Conservation (phyloP, 441 rosid species). For the Syzygium syzygioides region DNA sequence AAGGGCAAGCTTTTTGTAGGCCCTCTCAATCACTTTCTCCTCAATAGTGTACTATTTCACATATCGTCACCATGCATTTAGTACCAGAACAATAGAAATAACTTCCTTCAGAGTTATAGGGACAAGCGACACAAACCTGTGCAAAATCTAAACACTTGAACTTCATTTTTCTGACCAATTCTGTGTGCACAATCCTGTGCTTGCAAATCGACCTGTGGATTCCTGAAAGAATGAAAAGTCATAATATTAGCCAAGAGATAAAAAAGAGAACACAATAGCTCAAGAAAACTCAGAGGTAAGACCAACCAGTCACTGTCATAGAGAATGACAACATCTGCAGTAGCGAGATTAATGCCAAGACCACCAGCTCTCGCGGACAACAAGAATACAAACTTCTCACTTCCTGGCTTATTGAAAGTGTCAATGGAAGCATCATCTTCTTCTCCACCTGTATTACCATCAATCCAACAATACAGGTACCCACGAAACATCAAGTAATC, state of each 20-base stretch:
- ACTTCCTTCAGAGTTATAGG: constrained; percentile 4
- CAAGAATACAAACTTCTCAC: constrained; percentile 97
- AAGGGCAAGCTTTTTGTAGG: constrained; percentile 97
- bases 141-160: constrained; percentile 97
- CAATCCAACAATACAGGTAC: constrained; percentile 92
- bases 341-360: constrained; percentile 99
- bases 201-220: constrained; percentile 99
- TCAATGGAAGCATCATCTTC: constrained; percentile 99
- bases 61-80: neutral
- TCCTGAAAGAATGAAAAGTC: constrained; percentile 45
- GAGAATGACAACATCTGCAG: constrained; percentile 98
- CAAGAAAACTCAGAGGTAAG: constrained; percentile 1
- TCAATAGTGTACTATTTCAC: constrained; percentile 90
- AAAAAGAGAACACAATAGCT: neutral
- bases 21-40: constrained; percentile 99
- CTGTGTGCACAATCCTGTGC: constrained; percentile 99
- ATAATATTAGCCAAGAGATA: constrained; percentile 9
- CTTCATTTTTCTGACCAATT: constrained; percentile 99
- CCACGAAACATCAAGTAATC: constrained; percentile 96
- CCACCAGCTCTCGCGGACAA: constrained; percentile 99
- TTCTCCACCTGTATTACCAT: constrained; percentile 99
- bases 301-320: constrained; percentile 99
- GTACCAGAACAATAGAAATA: constrained; percentile 3
- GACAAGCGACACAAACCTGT: constrained; percentile 48
- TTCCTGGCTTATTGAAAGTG: constrained; percentile 90